Conservation (phyloP, 2,329 filamentous ascomycete species). For the Orbilia blumenaviensis region DNA sequence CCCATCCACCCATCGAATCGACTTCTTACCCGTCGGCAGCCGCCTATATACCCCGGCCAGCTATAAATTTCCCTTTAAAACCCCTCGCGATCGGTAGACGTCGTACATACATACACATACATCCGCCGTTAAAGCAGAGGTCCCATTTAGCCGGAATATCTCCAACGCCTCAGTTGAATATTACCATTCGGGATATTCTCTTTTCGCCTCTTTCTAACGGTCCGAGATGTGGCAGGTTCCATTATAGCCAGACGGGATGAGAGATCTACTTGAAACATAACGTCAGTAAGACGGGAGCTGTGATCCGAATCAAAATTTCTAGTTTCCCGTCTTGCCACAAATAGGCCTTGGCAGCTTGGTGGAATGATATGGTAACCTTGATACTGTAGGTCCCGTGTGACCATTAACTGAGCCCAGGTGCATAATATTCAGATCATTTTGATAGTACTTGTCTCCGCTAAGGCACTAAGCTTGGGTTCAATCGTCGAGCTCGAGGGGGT, state of each 20-base stretch:
- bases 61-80: conserved; percentile 1
- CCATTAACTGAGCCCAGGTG: no score
- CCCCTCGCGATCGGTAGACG: neutral
- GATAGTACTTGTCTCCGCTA: neutral
- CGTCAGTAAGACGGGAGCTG: conserved; percentile 11
- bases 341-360: neutral
- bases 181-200: neutral
- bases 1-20: neutral
- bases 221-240: neutral
- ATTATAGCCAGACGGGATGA: neutral
- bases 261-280: conserved; percentile 18
- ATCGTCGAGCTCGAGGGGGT: no score
- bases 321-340: conserved; percentile 6
- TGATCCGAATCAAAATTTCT: conserved; percentile 1
- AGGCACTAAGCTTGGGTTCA: no score
- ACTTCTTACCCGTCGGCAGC: conserved; percentile 37
- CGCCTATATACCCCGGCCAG: conserved; percentile 34
- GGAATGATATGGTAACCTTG: neutral
- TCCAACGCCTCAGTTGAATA: neutral
- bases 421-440: no score
- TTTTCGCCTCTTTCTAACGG: neutral
- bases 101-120: neutral
- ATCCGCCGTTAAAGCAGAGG: neutral
- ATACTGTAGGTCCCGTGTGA: no score
- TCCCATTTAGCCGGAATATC: conserved; percentile 18